Base-by-base conservation (phyloP, 2,329 filamentous ascomycete genomes). In the Monosporascus cannonballus region DNA sequence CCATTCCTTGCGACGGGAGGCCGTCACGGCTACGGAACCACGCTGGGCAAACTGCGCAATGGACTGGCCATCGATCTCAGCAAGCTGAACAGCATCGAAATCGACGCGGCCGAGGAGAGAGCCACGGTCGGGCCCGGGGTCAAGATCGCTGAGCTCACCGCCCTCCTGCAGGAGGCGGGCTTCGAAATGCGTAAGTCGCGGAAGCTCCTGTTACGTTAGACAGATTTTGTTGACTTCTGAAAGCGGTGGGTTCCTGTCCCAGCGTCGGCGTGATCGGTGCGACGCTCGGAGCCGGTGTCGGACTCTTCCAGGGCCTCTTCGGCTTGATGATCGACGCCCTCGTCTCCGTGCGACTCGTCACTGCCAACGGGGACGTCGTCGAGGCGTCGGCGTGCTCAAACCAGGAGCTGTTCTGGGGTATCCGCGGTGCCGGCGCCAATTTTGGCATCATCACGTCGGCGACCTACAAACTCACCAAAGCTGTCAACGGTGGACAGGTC, bases 81-180 rank as follows among this genome's bases (percentile, higher is more conserved):
- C 42, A 54, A 56, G 18, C 52, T 72, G 24, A 66, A 68, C 7
- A 56, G 46, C 11, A 53, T 65, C 4, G 46, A 49, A 0, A 48
- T 71, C 3, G 52, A 68, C 44, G 25, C 24, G 3, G 36, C 42
- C 1, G 59, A 58, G 2, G 60, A 54, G 3, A 67, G 59, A 8
- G 22, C 59, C 14, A 58, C 83, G 1, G 81, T 79, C 7, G 74
- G 79, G 20, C 80, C 78, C 2, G 75, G 74, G 5, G 71, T 87
- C 37, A 85, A 85, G 60, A 62, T 87, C n/a, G 84, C 84, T 5
- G 80, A 88, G 59, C 25, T 61, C 22, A 41, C 30, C 6, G 48
- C 42, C 3, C 52, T 55, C 0, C 8, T 64, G 2, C 49, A 49
- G 11, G 41, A 56, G 1, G 60, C 58, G 1, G 60, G 60, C 4